A percentile compares a stretch with the other conserved stretches of the same genome.
Conservation (phyloP, 257 asterid species). For the Petunia axillaris region DNA sequence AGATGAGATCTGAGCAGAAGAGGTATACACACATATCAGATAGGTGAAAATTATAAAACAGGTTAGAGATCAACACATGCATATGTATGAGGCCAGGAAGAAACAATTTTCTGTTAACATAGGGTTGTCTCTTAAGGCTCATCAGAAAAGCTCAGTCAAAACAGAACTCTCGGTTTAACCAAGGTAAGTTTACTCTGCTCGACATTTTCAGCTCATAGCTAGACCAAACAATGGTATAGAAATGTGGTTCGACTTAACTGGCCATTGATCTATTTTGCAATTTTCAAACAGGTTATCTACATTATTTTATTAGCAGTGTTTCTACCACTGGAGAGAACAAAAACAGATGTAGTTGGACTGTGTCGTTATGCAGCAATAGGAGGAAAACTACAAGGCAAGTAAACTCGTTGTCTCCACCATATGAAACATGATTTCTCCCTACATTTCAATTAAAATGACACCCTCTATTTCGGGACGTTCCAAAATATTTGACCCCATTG, state of each 20-base stretch:
- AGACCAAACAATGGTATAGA: background rate
- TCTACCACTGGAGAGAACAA: background rate
- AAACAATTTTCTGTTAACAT: slow-evolving; percentile 1
- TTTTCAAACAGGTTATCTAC: background rate
- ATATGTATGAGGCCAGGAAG: background rate
- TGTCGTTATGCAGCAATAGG: background rate
- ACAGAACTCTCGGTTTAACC: background rate
- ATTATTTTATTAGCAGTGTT: slow-evolving; percentile 6
- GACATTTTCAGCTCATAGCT: background rate
- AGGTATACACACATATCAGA: slow-evolving; percentile 5
- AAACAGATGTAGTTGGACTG: background rate
- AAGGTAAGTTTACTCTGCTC: background rate
- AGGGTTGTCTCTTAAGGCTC: background rate
- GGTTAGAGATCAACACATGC: background rate
- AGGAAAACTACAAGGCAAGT: slow-evolving; percentile 1
- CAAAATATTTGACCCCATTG: background rate
- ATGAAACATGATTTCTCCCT: slow-evolving; percentile 9
- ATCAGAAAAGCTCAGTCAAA: background rate
- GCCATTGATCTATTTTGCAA: background rate
- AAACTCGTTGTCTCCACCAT: background rate
- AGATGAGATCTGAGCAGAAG: slow-evolving; percentile 63
- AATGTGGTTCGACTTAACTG: background rate
- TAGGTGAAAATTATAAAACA: background rate
- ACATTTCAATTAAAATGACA: slow-evolving; percentile 16
- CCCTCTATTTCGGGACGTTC: background rate